Base-by-base conservation (phyloP, 805 yeast genomes). In the Saccharomyces cerevisiae region DNA sequence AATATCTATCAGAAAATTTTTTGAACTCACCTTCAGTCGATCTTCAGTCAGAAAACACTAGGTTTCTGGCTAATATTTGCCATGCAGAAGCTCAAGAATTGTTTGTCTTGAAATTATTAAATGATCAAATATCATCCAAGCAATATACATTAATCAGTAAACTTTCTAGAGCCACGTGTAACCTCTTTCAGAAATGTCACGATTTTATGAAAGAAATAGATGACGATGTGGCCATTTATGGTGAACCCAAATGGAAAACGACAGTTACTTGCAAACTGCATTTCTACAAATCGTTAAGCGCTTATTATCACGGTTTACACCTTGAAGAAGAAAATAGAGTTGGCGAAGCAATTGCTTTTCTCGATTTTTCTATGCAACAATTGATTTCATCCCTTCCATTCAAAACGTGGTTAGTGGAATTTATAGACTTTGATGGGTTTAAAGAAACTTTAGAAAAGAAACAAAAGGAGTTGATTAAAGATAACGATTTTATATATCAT, bases 21-120 rank as follows among this genome's bases (percentile, higher is more conserved):
- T 72, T 90, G 49, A 94, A 91, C 70, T 92, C 97, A 0, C 97
- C 98, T 0, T 81, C 90, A 3, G 73, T 77, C 4, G 99, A 92
- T 69, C 72, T 91, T 50, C 75, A 79, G 56, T 86, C 85, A 32
- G 81, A 84, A 24, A 82, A 89, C 0, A 80, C 88, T 9, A 76
- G 77, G 46, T 84, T 88, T 36, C 75, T 92, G 51, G 67, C 77
- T 14, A 78, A 78, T 58, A 68, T 91, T 53, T 82, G 85, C 81
- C 73, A 89, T 53, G 94, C 95, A 0, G 96, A 92, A 68, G 89
- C 94, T 2, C 97, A 91, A 66, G 97, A 94, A 60, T 78, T 86
- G 6, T 91, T 92, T 66, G 71, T 85, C 2, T 67, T 84, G 62
- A 85, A 82, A 59, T 80, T 89, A 41, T 46, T 74, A 21, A 76